A percentile compares a stretch with the other conserved stretches of the same genome.
Conservation (phyloP, 805 yeast species). For the Priceomyces medius region DNA sequence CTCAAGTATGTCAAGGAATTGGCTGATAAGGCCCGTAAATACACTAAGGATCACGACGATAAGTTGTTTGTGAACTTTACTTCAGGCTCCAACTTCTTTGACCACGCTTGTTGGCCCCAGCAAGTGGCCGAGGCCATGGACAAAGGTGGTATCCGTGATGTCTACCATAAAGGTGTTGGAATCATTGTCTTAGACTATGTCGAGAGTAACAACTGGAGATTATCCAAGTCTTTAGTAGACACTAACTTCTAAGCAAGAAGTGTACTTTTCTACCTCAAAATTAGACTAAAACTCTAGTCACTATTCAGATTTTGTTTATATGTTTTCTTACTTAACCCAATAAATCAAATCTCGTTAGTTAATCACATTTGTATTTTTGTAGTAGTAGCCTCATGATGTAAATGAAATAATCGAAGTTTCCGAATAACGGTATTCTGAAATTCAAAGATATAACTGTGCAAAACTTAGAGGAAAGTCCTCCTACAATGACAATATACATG, state of each 20-base stretch:
- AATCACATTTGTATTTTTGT: too few species aligned
- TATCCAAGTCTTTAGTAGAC: constrained; percentile 50
- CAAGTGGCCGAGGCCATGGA: constrained; percentile 55
- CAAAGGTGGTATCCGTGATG: constrained; percentile 43
- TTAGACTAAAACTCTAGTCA: too few species aligned
- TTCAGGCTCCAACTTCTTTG: constrained; percentile 70
- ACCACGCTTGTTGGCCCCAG: constrained; percentile 73
- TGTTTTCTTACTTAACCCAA: too few species aligned
- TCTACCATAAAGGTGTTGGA: constrained; percentile 58
- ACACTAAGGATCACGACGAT: constrained; percentile 41
- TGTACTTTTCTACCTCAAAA: too few species aligned
- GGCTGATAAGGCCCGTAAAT: constrained; percentile 51
- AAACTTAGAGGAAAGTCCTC: too few species aligned
- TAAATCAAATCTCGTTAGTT: too few species aligned
- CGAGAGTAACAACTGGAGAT: constrained; percentile 59
- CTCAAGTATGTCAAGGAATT: constrained; percentile 55
- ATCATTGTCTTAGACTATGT: constrained; percentile 67
- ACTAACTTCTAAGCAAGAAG: constrained; percentile 40
- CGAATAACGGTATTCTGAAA: too few species aligned
- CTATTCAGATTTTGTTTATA: too few species aligned
- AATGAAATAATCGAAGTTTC: too few species aligned
- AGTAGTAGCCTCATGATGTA: too few species aligned
- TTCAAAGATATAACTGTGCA: too few species aligned
- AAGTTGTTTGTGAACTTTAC: constrained; percentile 72
- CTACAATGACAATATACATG: too few species aligned